Evolutionary conservation across 305 asterid genomes (phyloP).

Genomic region (Fraxinus ornus): DNA sequence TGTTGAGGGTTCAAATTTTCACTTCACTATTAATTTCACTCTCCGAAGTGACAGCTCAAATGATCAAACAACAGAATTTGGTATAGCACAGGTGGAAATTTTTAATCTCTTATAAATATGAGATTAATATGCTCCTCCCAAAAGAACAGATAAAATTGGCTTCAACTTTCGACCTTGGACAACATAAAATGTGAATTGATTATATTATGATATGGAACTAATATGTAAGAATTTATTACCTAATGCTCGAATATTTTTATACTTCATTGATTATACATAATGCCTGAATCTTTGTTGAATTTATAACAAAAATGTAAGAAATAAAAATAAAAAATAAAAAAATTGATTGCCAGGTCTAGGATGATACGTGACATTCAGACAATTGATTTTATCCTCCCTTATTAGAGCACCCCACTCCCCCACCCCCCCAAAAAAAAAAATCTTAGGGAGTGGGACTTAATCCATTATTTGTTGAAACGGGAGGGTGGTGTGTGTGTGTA

Average conservation of each 20-base stretch:
- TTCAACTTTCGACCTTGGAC: not conserved
- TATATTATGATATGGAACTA: not conserved
- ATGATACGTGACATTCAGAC: not conserved
- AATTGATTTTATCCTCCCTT: not conserved
- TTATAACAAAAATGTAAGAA: not conserved
- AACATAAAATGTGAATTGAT: not conserved
- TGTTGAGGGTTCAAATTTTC: slow-evolving; percentile 13
- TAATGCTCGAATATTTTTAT: not conserved
- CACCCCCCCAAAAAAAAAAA: too few species aligned
- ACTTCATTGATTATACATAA: not conserved
- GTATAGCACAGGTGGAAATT: not conserved
- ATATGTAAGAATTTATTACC: not conserved
- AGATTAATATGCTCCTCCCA: not conserved
- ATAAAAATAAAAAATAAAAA: too few species aligned
- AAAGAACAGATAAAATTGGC: not conserved
- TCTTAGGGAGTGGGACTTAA: not conserved
- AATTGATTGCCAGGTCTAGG: not conserved
- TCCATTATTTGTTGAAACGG: not conserved
- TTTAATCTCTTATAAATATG: not conserved
- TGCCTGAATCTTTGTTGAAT: not conserved
- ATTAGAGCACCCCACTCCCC: not conserved
- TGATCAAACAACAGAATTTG: slow-evolving; percentile 1
- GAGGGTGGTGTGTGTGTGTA: not conserved
- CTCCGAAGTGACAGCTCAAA: not conserved
- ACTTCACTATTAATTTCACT: slow-evolving; percentile 18